Base-by-base conservation (phyloP, 2,329 filamentous ascomycete species). In the Calonectria leucothoes region DNA sequence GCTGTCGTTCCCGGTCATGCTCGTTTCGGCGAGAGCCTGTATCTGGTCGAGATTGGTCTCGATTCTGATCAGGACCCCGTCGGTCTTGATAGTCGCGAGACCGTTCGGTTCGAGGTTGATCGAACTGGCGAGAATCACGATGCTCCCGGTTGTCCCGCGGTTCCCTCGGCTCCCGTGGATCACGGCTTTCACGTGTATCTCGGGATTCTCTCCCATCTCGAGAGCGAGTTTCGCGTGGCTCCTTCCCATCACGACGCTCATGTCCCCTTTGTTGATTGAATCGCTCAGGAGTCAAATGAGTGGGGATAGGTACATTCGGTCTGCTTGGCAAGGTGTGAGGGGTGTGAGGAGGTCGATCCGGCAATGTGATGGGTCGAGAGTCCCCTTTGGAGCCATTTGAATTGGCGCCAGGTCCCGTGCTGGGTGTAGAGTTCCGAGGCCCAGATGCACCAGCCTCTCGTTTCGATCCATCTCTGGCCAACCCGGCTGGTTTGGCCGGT, bases 291-390 rank as follows among this genome's bases (percentile, higher is more conserved):
- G 83, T 83, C 68, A 86, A 87, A 74, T 88, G 87, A 3, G 86
- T 85, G 0, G 87, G 87, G 57, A 90, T 87, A 10, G 89, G 90
- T 14, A 91, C 87, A 75, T 93, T 90, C 20, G 91, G 91, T 69
- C 91, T 87, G 68, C 84, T 91, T 1, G 92, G 92, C 8, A 93
- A 83, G 20, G 82, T 84, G 74, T 82, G 84, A 39, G 80, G 81
- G 17, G 82, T 84, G 74, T 82, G 84, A 45, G 80, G 81, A 10
- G 82, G 84, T 4, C 82, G 80, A 64, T 85, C 85, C 17, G 84
- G 84, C n/a, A 85, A 78, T 23, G 78, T 84, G 29, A 84, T 84
- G 31, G 84, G 80, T 42, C 82, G 78, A 25, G 78, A 59, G 29
- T 85, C 84, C 17, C 63, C 68, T 70, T 81, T 82, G 3, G 77